A percentile compares a stretch with the other conserved stretches of the same genome.
These are phyloP conservation scores for Kodamaea hsintzibuensis DNA, from an alignment of 805 yeast species.

Conservation along the genomic window DNA sequence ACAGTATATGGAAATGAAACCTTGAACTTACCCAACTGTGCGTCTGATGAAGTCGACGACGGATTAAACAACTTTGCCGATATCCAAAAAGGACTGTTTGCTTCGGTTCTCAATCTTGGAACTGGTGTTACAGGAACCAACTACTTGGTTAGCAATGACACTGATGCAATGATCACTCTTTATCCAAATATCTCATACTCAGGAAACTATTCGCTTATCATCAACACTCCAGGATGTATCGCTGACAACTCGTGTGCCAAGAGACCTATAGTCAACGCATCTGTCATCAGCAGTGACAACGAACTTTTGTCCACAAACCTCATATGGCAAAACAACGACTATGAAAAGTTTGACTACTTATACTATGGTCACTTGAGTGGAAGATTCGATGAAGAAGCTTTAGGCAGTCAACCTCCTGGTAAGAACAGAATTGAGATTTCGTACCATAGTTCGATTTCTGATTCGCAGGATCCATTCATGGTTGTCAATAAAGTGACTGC, in stretches of 20 bases:
- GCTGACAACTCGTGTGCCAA: conserved; percentile 62
- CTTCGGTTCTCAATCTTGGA: conserved; percentile 22
- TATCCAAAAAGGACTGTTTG: conserved; percentile 30
- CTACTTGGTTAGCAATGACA: conserved; percentile 33
- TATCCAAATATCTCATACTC: conserved; percentile 68
- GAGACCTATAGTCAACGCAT: conserved; percentile 79
- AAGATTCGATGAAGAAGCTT: conserved; percentile 38
- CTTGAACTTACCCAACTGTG: conserved; percentile 67
- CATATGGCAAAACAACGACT: conserved; percentile 78
- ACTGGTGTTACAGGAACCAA: conserved; percentile 28
- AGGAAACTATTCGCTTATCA: conserved; percentile 70
- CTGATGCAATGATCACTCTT: conserved; percentile 42
- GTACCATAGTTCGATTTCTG: conserved; percentile 23
- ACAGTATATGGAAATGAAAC: conserved; percentile 73
- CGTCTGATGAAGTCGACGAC: conserved; percentile 23
- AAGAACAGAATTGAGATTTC: conserved; percentile 32
- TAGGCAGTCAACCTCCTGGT: conserved; percentile 33
- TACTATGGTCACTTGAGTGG: conserved; percentile 69
- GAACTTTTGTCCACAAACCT: conserved; percentile 41
- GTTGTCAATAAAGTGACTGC: conserved; percentile 73
- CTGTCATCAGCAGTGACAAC: conserved; percentile 54
- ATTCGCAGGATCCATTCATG: conserved; percentile 39
- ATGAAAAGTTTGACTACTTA: conserved; percentile 76
- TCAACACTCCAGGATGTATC: conserved; percentile 88
- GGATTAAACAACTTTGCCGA: conserved; percentile 25